Base-by-base conservation (phyloP, 2,329 filamentous ascomycete genomes). In the Claviceps pazoutovae region DNA sequence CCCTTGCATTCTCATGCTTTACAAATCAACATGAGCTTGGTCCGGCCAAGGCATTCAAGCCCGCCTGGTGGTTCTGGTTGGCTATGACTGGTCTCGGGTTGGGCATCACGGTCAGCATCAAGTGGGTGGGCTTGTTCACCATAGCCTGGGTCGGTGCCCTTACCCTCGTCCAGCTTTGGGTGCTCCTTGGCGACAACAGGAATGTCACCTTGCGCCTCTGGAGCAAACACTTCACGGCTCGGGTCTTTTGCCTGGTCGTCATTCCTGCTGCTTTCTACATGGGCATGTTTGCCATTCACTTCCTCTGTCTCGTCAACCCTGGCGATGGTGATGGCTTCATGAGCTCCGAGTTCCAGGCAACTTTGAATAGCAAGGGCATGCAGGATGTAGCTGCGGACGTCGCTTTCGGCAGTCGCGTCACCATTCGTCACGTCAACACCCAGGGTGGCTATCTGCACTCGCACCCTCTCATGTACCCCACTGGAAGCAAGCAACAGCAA, bases 251-350 rank as follows among this genome's bases (percentile, higher is more conserved):
- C 66, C 76, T 98, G 51, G 89, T 98, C 58, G 74, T 95, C 59
- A 87, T 98, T 58, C 93, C 93, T 6, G 59, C 86, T 26, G 82
- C 81, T 38, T 95, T 98, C 71, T 98, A 98, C 73, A 84, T 96
- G 75, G 84, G 80, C 62, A 95, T 97, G 87, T 98, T 98, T 63
- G 90, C 81, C 50, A 94, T 98, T 61, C 93, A 98, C 74, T 98
- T 98, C 70, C 60, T 90, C 59, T 94, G 88, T 74, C 78, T 98
- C 43, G 80, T 84, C 54, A 98, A 98, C 71, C 93, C 93, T 30
- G 93, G 93, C 54, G 93, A 98, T 50, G 93, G 93, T 51, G 93
- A 98, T 68, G 93, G 93, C 51, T 98, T 98, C 75, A 98, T 98
- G 93, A 96, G 90, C 64, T 95, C 91, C 51, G 93, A 98, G 65